phyloP scores from a whole-genome alignment of 495 filamentous ascomycete genomes.

The Xylaria acuta region DNA sequence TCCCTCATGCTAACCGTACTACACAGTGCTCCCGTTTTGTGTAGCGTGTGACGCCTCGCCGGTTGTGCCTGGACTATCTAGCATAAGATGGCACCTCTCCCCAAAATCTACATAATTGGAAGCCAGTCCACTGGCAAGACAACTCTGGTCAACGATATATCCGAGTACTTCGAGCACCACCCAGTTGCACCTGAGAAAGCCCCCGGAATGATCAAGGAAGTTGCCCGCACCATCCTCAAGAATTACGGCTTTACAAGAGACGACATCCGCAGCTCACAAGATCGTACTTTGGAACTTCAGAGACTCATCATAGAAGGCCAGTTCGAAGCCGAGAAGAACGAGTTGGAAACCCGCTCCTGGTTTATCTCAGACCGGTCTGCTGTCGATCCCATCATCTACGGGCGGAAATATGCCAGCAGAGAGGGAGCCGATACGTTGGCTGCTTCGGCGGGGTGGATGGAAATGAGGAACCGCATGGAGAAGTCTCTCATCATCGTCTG shows the following conservation, averaged over 20 bases:
- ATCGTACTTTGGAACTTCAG: slow-evolving; percentile 48
- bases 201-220: slow-evolving; percentile 50
- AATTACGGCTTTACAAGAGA: slow-evolving; percentile 46
- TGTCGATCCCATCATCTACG: slow-evolving; percentile 57
- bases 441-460: slow-evolving; percentile 41
- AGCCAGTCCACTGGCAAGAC: slow-evolving; percentile 61
- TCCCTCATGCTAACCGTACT: not conserved
- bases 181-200: not conserved
- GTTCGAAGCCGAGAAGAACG: slow-evolving; percentile 43
- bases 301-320: slow-evolving; percentile 54
- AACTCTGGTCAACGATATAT: slow-evolving; percentile 51
- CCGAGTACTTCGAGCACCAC: slow-evolving; percentile 36
- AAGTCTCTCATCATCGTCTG: slow-evolving; percentile 52
- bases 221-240: slow-evolving; percentile 52
- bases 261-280: slow-evolving; percentile 47
- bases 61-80: not conserved
- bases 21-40: not conserved
- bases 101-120: slow-evolving; percentile 57
- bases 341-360: slow-evolving; percentile 36
- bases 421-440: slow-evolving; percentile 39
- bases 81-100: slow-evolving; percentile 12
- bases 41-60: not conserved
- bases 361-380: slow-evolving; percentile 60
- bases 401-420: slow-evolving; percentile 45
- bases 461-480: slow-evolving; percentile 46